These are phyloP conservation scores for Macrolepiota dolichaula DNA, from an alignment of 768 basidiomycete species.

Conservation along the genomic window DNA sequence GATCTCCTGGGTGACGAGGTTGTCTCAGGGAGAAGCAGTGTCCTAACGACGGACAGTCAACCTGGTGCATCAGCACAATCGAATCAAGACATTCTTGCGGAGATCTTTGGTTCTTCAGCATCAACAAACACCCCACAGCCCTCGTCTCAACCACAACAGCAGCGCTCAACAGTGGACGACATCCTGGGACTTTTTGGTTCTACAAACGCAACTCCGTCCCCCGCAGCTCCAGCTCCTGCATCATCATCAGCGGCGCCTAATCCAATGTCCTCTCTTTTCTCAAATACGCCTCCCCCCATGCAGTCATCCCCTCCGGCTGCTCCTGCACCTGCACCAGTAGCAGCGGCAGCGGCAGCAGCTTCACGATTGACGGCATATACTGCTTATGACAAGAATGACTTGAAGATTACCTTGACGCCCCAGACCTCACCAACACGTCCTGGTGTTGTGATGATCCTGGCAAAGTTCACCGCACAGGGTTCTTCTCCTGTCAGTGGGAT, in stretches of 20 bases:
- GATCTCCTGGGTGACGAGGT: conserved; percentile 86
- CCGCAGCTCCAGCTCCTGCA: conserved; percentile 22
- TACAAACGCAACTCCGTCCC: conserved; percentile 32
- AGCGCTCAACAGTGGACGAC: conserved; percentile 74
- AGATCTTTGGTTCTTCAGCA: conserved; percentile 75
- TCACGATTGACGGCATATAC: conserved; percentile 69
- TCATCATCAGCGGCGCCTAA: neutral
- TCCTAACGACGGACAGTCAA: conserved; percentile 33
- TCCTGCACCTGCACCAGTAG: conserved; percentile 33
- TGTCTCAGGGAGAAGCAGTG: conserved; percentile 16
- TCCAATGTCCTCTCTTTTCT: conserved; percentile 18
- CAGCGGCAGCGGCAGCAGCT: conserved; percentile 37
- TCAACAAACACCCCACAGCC: conserved; percentile 29
- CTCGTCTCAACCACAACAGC: conserved; percentile 37
- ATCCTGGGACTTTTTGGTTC: conserved; percentile 87
- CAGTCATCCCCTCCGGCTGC: conserved; percentile 9
- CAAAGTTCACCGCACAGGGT: conserved; percentile 75
- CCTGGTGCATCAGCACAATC: conserved; percentile 44
- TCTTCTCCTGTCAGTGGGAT: conserved; percentile 52
- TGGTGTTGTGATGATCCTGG: conserved; percentile 89
- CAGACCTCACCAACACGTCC: conserved; percentile 76
- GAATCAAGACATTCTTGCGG: conserved; percentile 86
- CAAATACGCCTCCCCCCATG: conserved; percentile 13
- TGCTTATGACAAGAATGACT: conserved; percentile 89
- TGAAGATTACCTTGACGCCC: conserved; percentile 88